These are phyloP conservation scores for Fusarium pseudonygamai DNA, from an alignment of 2,329 filamentous ascomycete genomes.

Conservation along the genomic window DNA sequence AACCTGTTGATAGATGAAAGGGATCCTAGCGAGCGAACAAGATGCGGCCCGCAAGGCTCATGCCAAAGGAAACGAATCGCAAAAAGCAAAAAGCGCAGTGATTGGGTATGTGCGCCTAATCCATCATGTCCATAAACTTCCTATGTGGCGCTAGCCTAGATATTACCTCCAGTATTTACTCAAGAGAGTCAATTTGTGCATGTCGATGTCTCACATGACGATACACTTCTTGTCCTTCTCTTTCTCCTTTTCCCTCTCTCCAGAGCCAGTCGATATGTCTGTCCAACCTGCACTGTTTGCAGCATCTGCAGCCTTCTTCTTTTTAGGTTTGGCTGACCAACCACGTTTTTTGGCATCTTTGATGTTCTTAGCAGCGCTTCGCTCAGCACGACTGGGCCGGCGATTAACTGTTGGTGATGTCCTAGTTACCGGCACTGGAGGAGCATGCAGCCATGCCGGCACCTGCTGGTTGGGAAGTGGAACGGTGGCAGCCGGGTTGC, in stretches of 20 bases:
- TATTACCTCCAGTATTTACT: conserved; percentile 12
- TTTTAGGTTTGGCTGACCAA: conserved; percentile 58
- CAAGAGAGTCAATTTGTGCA: conserved; percentile 1
- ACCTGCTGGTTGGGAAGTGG: conserved; percentile 30
- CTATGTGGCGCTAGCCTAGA: conserved; percentile 1
- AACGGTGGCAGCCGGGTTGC: conserved; percentile 12
- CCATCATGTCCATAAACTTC: conserved; percentile 13
- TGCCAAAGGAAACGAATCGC: conserved; percentile 5
- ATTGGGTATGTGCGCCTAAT: conserved; percentile 31
- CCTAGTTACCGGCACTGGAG: conserved; percentile 48
- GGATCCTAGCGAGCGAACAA: conserved; percentile 26
- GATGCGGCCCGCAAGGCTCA: not conserved
- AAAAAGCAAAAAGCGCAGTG: conserved; percentile 18
- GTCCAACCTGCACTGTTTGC: conserved; percentile 63
- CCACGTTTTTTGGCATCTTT: conserved; percentile 67
- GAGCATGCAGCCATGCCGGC: conserved; percentile 50
- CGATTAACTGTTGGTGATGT: conserved; percentile 56
- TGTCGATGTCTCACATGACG: conserved; percentile 57
- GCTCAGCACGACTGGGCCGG: conserved; percentile 64
- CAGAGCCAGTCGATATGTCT: conserved; percentile 54
- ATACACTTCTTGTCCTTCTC: conserved; percentile 62
- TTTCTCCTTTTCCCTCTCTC: conserved; percentile 45
- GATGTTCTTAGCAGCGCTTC: conserved; percentile 70
- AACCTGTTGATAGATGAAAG: conserved; percentile 23
- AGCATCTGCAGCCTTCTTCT: conserved; percentile 53